These are phyloP conservation scores for Claviceps citrina DNA, from an alignment of 2,329 filamentous ascomycete species.

Conservation along the genomic window DNA sequence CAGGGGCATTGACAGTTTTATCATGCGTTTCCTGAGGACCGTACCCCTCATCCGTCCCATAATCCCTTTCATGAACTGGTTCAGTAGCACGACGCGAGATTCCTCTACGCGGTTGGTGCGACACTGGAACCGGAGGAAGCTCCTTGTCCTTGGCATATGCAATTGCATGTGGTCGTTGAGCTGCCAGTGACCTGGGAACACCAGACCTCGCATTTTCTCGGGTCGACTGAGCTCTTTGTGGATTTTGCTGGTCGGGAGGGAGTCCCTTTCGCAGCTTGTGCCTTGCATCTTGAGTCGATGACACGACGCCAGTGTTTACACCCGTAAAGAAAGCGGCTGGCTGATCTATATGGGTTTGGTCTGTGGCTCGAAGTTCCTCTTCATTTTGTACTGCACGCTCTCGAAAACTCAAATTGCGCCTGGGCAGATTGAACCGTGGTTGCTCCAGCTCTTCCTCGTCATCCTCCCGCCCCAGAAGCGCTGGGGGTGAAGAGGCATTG, in stretches of 20 bases:
- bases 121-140: slow-evolving; percentile 16
- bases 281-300: slow-evolving; percentile 33
- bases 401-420: slow-evolving; percentile 45
- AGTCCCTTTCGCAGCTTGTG: slow-evolving; percentile 45
- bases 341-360: slow-evolving; percentile 11
- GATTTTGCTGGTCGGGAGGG: slow-evolving; percentile 34
- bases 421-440: slow-evolving; percentile 23
- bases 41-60: slow-evolving; percentile 15
- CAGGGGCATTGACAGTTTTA: slow-evolving; percentile 1
- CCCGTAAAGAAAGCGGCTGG: slow-evolving; percentile 9
- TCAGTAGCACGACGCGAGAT: slow-evolving; percentile 18
- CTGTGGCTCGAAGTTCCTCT: slow-evolving; percentile 18
- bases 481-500: slow-evolving; percentile 11
- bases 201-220: slow-evolving; percentile 24
- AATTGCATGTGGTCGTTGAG: slow-evolving; percentile 3
- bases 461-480: slow-evolving; percentile 9
- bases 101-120: slow-evolving; percentile 5
- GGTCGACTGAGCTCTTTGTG: slow-evolving; percentile 14
- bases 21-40: slow-evolving; percentile 11
- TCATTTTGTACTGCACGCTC: slow-evolving; percentile 37
- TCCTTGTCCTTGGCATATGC: slow-evolving; percentile 16
- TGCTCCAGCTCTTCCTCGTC: slow-evolving; percentile 8
- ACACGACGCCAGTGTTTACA: slow-evolving; percentile 19
- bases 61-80: slow-evolving; percentile 14
- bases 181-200: slow-evolving; percentile 1